Evolutionary conservation across 768 basidiomycete species (phyloP).

Genomic region (Lentinula raphanica): DNA sequence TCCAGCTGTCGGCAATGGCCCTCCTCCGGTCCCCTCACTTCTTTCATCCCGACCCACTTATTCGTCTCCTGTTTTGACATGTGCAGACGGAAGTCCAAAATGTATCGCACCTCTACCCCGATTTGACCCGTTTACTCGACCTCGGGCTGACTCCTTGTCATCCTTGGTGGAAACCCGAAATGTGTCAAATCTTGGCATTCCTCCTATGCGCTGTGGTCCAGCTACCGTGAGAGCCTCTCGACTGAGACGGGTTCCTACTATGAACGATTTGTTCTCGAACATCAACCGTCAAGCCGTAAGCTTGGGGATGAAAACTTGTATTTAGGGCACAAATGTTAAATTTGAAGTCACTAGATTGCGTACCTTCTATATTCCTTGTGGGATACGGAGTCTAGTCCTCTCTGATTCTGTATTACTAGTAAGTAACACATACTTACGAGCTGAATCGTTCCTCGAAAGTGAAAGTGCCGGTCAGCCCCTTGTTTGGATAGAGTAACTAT

Average conservation of each 20-base stretch:
- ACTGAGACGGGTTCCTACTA: background rate
- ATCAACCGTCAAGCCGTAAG: background rate
- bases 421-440: no score
- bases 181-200: background rate
- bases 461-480: no score
- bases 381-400: no score
- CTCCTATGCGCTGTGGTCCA: background rate
- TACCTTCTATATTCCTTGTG: no score
- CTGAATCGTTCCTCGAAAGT: no score
- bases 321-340: background rate
- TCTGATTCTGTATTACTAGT: no score
- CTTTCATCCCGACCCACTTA: background rate
- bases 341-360: no score
- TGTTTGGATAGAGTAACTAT: no score
- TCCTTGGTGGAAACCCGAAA: constrained; percentile 13
- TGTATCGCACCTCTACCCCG: constrained; percentile 20
- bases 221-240: background rate
- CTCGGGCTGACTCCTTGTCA: constrained; percentile 24
- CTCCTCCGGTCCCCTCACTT: background rate
- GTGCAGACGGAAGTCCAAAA: constrained; percentile 1
- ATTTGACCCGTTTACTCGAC: constrained; percentile 21
- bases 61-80: background rate
- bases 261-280: background rate
- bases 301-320: background rate
- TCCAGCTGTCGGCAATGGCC: background rate